phyloP scores from a whole-genome alignment of 352 stramenopile species.

The Globisporangium heterothallicum region DNA sequence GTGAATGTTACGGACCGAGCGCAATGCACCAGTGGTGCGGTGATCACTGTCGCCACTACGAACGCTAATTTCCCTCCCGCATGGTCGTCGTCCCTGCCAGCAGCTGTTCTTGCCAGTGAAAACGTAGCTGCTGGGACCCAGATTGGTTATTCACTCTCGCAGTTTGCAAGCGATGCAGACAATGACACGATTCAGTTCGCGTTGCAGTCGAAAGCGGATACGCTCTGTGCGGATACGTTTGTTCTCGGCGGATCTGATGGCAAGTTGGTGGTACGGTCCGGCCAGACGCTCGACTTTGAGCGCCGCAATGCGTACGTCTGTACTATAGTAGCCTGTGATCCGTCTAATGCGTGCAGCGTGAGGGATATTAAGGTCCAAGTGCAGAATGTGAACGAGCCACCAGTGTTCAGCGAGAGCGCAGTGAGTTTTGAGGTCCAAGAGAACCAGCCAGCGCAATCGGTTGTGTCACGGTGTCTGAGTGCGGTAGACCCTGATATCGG shows the following conservation, averaged over 20 bases:
- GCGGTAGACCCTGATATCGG: conserved; percentile 40
- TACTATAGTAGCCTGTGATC: conserved; percentile 49
- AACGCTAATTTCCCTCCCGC: conserved; percentile 48
- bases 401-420: conserved; percentile 24
- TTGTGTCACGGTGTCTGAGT: conserved; percentile 29
- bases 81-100: conserved; percentile 27
- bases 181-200: conserved; percentile 38
- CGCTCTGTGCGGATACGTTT: conserved; percentile 44
- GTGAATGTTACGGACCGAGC: conserved; percentile 40
- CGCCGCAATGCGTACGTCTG: conserved; percentile 29
- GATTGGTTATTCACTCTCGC: conserved; percentile 16
- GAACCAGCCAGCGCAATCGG: conserved; percentile 15
- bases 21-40: conserved; percentile 19
- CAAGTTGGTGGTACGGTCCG: conserved; percentile 23
- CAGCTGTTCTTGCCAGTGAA: conserved; percentile 31
- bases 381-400: conserved; percentile 48
- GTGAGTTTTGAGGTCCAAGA: conserved; percentile 36
- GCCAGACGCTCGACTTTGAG: conserved; percentile 36
- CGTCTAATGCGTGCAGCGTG: conserved; percentile 36
- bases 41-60: conserved; percentile 27
- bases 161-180: conserved; percentile 34
- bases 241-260: conserved; percentile 22
- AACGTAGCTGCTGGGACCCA: conserved; percentile 25
- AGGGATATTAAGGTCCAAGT: conserved; percentile 37
- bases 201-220: conserved; percentile 46